Conservation (phyloP, 1,139 yeast genomes). For the Hansenula lynferdii region DNA sequence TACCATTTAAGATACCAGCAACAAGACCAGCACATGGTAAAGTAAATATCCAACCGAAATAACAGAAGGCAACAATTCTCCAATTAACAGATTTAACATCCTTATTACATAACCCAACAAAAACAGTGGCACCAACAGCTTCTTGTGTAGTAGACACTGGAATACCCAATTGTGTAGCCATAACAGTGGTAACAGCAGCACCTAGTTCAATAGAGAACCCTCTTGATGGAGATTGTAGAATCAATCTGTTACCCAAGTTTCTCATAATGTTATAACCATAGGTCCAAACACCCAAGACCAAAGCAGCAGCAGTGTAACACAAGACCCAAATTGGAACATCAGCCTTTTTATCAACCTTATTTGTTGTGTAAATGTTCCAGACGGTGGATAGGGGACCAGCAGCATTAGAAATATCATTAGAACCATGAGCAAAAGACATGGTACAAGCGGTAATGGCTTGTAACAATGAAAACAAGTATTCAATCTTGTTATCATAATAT, state of each 20-base stretch:
- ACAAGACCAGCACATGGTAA: constrained; percentile 71
- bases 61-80: constrained; percentile 74
- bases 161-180: constrained; percentile 69
- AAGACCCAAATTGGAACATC: constrained; percentile 71
- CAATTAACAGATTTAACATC: constrained; percentile 66
- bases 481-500: constrained; percentile 68
- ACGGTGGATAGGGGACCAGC: constrained; percentile 72
- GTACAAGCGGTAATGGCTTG: constrained; percentile 76
- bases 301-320: constrained; percentile 62
- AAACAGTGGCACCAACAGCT: constrained; percentile 78
- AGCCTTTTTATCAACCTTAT: constrained; percentile 41
- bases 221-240: constrained; percentile 74
- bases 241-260: constrained; percentile 69
- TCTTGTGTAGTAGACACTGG: constrained; percentile 78
- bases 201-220: constrained; percentile 80
- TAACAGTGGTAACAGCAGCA: constrained; percentile 70
- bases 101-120: constrained; percentile 69
- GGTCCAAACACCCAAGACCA: constrained; percentile 69
- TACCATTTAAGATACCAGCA: constrained; percentile 63
- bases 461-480: constrained; percentile 62
- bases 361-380: constrained; percentile 56
- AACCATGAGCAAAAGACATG: constrained; percentile 81
- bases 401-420: constrained; percentile 77
- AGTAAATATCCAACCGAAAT: constrained; percentile 69
- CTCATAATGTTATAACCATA: constrained; percentile 70